Percentiles rank a stretch among this genome's conserved stretches.
These are phyloP conservation scores for Cystobasidiopsis lactophilus DNA, from an alignment of 768 basidiomycete genomes.

Conservation along the genomic window DNA sequence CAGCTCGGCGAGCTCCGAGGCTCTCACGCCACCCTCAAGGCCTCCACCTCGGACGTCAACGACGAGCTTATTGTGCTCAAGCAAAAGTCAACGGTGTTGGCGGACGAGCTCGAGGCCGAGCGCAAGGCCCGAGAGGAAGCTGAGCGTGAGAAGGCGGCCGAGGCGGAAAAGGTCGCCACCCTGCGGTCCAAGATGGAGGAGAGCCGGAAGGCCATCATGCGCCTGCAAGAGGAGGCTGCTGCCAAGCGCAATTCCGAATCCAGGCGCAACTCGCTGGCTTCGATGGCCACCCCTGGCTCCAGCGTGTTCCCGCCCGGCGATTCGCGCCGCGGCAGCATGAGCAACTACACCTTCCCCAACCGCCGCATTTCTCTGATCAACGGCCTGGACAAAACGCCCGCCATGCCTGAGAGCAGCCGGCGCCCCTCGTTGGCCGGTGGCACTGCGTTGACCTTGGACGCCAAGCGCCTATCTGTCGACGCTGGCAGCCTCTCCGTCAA, in stretches of 20 bases:
- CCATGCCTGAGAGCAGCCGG: background rate
- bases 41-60: background rate
- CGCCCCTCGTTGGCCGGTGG: background rate
- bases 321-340: background rate
- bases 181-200: conserved; percentile 14
- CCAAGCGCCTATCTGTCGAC: conserved; percentile 9
- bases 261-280: background rate
- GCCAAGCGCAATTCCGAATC: background rate
- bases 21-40: background rate
- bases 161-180: conserved; percentile 15
- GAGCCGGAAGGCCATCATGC: conserved; percentile 14
- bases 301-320: background rate
- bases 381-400: background rate
- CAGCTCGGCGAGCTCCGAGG: background rate
- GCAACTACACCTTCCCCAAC: conserved; percentile 4
- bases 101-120: background rate
- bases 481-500: conserved; percentile 6
- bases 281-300: background rate
- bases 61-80: background rate
- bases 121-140: conserved; percentile 6
- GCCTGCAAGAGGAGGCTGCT: conserved; percentile 11
- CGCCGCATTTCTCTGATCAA: conserved; percentile 7
- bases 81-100: background rate
- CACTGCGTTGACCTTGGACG: background rate
- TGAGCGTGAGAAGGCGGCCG: conserved; percentile 6